Evolutionary conservation across 2,329 filamentous ascomycete genomes (phyloP), one percentile per base, ranked within the genome.

Genomic region (Pseudopithomyces chartarum): DNA sequence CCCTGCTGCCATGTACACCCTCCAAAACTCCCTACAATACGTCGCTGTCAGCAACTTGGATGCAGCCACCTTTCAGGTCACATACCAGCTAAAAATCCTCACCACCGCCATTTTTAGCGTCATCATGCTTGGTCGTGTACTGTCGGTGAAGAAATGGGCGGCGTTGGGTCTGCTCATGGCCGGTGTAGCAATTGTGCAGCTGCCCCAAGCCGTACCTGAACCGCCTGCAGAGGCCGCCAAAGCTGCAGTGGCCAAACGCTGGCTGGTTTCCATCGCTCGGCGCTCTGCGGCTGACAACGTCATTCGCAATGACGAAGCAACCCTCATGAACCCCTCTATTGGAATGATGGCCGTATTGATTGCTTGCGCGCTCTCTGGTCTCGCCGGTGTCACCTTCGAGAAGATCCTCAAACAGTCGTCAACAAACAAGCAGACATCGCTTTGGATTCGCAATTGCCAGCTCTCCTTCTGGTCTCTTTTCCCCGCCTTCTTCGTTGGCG

Each of bases 401-500:
- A 97, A 96, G 77, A 87, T 97, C 2, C 81, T 98, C 54, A 97
- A 96, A 74, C 90, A 97, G 63, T 90, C 90, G n/a, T 83, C 85
- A 0, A 83, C 84, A 1, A 29, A 8, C 8, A 84, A 87, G 46
- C 88, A 87, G 11, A 88, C 88, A 6, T 94, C 91, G 0, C 83
- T 98, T 13, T 99, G 95, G 95, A 88, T 95, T 42, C 88, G 95
- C 59, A 99, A 98, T 73, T 90, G 97, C 45, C 95, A 99, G 75
- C 81, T 99, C 22, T 93, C 92, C 0, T 91, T 97, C 71, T 99
- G 97, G 79, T 97, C 93, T 1, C 81, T 98, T 1, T 94, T 97
- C 67, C 92, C 94, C 0, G 90, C 93, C 0, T 81, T 97, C 0
- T 87, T 98, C 55, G 83, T 96, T 51, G 95, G 94, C 1, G 89